Conservation (phyloP, 164 flowering plant genomes). For the Vitis cinerea region DNA sequence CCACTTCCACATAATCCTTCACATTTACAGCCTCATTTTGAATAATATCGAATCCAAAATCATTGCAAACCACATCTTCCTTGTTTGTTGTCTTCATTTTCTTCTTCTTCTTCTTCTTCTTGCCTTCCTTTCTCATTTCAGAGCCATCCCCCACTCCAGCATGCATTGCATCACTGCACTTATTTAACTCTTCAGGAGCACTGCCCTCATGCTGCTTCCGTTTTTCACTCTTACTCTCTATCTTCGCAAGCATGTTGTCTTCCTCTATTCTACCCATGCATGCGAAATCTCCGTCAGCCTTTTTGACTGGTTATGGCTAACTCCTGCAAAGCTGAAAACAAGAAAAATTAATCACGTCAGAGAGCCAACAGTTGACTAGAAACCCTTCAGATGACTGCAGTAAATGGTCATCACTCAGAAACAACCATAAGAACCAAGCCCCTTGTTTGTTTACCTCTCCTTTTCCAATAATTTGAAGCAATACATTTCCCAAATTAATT, state of each 20-base stretch:
- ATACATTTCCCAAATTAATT: no score
- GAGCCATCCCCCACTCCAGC: background rate
- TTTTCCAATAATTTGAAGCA: no score
- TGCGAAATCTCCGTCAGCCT: background rate
- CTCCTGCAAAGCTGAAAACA: background rate
- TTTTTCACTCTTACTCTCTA: constrained; percentile 3
- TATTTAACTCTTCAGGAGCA: background rate
- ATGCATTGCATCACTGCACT: background rate
- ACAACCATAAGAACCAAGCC: no score
- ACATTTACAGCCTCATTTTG: background rate
- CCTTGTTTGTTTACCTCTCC: no score
- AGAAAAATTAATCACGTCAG: background rate
- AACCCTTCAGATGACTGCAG: no score
- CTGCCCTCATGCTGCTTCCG: constrained; percentile 1
- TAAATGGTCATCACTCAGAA: no score
- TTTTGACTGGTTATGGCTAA: background rate
- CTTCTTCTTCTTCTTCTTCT: constrained; percentile 11
- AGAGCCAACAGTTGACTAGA: no score
- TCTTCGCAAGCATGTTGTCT: background rate
- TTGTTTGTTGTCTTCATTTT: background rate
- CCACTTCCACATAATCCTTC: background rate
- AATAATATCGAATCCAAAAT: background rate
- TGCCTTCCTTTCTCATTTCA: background rate
- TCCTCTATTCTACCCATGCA: background rate
- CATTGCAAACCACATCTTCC: background rate